Percentiles rank a stretch among this genome's conserved stretches.
Conservation (phyloP, 352 stramenopile species). For the Pythium angustatum region DNA sequence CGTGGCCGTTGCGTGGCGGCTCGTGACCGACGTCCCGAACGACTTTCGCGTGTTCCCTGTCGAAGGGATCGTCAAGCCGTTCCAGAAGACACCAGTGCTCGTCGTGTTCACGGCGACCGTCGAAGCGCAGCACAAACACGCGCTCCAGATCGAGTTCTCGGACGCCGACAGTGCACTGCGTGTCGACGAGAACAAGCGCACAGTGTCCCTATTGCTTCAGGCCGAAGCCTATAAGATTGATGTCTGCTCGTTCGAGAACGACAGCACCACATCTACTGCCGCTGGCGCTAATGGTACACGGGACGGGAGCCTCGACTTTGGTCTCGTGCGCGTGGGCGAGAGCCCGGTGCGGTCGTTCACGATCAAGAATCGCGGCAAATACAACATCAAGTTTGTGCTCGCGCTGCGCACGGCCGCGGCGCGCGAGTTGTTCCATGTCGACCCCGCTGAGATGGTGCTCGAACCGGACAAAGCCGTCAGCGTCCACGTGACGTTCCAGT, state of each 20-base stretch:
- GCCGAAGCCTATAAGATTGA: slow-evolving; percentile 93
- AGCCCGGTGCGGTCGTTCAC: slow-evolving; percentile 74
- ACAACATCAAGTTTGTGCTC: slow-evolving; percentile 90
- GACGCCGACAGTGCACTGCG: slow-evolving; percentile 73
- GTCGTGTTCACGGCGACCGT: slow-evolving; percentile 72
- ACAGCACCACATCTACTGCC: slow-evolving; percentile 29
- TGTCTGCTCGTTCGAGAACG: slow-evolving; percentile 80
- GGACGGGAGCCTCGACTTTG: slow-evolving; percentile 91
- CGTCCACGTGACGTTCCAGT: slow-evolving; percentile 83
- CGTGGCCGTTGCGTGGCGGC: slow-evolving; percentile 75
- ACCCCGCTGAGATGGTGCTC: slow-evolving; percentile 77
- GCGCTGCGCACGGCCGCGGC: slow-evolving; percentile 47
- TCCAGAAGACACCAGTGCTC: slow-evolving; percentile 59
- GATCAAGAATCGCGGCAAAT: slow-evolving; percentile 92
- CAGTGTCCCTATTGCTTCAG: slow-evolving; percentile 40
- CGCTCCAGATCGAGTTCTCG: slow-evolving; percentile 77
- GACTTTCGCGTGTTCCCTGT: slow-evolving; percentile 78
- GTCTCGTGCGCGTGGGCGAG: slow-evolving; percentile 91
- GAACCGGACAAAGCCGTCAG: slow-evolving; percentile 62
- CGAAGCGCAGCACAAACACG: slow-evolving; percentile 65
- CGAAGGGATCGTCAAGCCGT: slow-evolving; percentile 71
- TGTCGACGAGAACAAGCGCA: slow-evolving; percentile 38
- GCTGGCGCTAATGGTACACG: slow-evolving; percentile 17
- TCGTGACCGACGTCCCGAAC: slow-evolving; percentile 38
- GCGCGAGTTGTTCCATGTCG: slow-evolving; percentile 78